Evolutionary conservation across 495 filamentous ascomycete genomes (phyloP).

Genomic region (Tuber calosporum): DNA sequence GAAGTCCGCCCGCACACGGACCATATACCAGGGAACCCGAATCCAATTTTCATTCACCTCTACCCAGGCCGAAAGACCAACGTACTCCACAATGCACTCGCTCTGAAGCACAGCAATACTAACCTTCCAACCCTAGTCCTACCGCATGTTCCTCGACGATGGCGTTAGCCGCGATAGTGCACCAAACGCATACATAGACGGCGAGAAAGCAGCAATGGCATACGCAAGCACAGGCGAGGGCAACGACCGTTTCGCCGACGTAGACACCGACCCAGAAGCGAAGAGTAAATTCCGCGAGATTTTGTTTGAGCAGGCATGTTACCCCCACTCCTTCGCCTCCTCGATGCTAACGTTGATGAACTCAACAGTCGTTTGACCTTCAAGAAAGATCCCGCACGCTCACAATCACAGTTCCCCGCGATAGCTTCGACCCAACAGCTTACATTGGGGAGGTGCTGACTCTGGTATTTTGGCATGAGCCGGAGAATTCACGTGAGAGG

Average conservation of each 20-base stretch:
- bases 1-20: constrained; percentile 16
- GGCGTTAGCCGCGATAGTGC: constrained; percentile 21
- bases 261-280: constrained; percentile 13
- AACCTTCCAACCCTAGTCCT: constrained; percentile 5
- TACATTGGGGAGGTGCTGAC: not conserved
- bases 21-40: constrained; percentile 1
- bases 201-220: not conserved
- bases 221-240: not conserved
- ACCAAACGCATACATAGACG: constrained; percentile 8
- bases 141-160: constrained; percentile 23
- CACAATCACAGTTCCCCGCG: not conserved
- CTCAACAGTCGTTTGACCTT: not conserved
- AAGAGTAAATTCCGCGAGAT: constrained; percentile 19
- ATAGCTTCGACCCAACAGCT: not conserved
- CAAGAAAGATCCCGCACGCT: not conserved
- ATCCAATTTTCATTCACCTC: constrained; percentile 15
- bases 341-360: not conserved
- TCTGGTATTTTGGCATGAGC: not conserved
- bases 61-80: constrained; percentile 15
- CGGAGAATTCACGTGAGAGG: not conserved
- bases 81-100: not conserved
- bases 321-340: not conserved
- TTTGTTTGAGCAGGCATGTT: constrained; percentile 1
- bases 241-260: constrained; percentile 8
- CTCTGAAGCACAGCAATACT: not conserved